Evolutionary conservation across 305 asterid species (phyloP), one percentile per base, ranked within the genome.

Genomic region (Nicotiana rustica): DNA sequence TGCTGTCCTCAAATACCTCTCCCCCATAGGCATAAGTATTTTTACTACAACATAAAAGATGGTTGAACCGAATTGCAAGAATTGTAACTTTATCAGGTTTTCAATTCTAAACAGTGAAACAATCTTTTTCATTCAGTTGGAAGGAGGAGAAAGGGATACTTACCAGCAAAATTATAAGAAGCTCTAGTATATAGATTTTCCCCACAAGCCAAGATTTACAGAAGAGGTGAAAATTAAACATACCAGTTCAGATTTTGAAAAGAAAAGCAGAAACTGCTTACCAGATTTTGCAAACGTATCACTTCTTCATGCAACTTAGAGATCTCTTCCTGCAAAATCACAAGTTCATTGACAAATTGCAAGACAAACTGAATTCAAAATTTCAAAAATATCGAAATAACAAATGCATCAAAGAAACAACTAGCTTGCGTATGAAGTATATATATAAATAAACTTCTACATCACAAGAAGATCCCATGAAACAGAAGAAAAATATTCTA

Each of bases 321-420:
- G 84, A 96, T 56, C 87, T 91, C 97, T 76, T 90, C 97, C 98
- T 96, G 97, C 86, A 87, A 67, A 85, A 86, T 71, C 78, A 21
- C 78, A 71, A 19, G 1, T 47, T 44, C 78, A 12, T 44, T 44
- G 61, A 71, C 21, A 71, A 71, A 71, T 44, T 44, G 78, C 61
- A 71, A 21, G 38, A 71, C 6, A 71, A 71, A 44, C 78, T 10
- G 78, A 71, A 71, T 13, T 71, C 12, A 71, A 19, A 71, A 71
- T 36, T 71, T 7, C 38, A 71, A 71, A 41, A 71, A 71, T 71
- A 6, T 19, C 78, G 60, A 17, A 71, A 44, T 44, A 35, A 71
- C 25, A 71, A 71, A 35, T 71, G 78, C 19, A 44, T 47, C 49
- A 13, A 44, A 71, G 78, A 71, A 44, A 36, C 60, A 69, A 33